Evolutionary conservation across 176 grass and related monocot species (phyloP), one percentile per base, ranked within the genome.

Genomic region (Pontederia crassipes): DNA sequence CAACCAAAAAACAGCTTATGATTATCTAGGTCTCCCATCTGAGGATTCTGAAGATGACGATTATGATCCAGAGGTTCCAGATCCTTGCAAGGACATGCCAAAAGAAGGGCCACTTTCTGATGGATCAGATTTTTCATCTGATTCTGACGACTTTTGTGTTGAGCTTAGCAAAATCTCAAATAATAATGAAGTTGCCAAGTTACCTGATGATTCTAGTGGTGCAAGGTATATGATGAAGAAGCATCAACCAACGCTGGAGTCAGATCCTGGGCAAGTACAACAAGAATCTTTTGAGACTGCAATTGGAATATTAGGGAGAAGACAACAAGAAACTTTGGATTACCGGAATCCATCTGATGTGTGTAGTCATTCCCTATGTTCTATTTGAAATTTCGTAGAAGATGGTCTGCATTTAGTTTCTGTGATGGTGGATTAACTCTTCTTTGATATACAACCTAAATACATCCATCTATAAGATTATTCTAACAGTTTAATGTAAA

Each of bases 11-110:
- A 35, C 48, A 86, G 58, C 47, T 35, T 2, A 35, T 59, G 74
- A 88, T 81, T 69, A 81, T 12, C 57, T 88, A 64, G 82, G 64
- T 4, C 85, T 98, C 28, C 84, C 88, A 66, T 98, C 81, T n/a
- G 93, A 98, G 62, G 93, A 98, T 69, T 92, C 93, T 13, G 93
- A 88, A 74, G 93, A 98, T 79, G 93, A 85, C 80, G 84, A 98
- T 74, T 98, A 83, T 56, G 76, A 95, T 64, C 91, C 91, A 59
- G 78, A 69, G 71, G 60, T 69, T 62, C 54, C 77, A 61, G 60
- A 84, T 77, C 79, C 86, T 26, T 81, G 85, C 10, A 83, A 78
- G 48, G 78, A 89, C 49, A 71, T 74, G 28, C 73, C 80, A 32
- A 85, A 89, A 58, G 59, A 65, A 15, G 54, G 65, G 69, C 70